Percentiles rank a stretch among this genome's conserved stretches.
Conservation (phyloP, 2,329 filamentous ascomycete genomes). For the Alternaria ethzedia region DNA sequence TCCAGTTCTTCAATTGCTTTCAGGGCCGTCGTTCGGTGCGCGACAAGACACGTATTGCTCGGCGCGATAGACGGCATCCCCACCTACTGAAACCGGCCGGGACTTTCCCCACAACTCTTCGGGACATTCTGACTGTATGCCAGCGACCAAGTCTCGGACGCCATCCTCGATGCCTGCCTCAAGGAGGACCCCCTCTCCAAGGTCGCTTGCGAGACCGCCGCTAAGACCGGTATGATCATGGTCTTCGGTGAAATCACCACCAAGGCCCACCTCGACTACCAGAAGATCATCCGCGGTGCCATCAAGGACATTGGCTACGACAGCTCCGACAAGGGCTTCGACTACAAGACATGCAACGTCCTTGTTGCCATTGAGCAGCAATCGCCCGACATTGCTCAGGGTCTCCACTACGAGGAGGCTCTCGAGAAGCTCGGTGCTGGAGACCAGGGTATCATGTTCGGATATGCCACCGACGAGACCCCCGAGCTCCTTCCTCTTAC, state of each 20-base stretch:
- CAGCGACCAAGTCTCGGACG: slow-evolving; percentile 95
- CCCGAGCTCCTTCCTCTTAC: slow-evolving; percentile 96
- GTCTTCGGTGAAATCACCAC: slow-evolving; percentile 85
- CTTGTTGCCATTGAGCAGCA: slow-evolving; percentile 99
- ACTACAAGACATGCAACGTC: slow-evolving; percentile 99
- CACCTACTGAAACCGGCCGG: neutral
- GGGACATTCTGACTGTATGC: slow-evolving; percentile 31
- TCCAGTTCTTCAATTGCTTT: neutral
- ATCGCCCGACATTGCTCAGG: slow-evolving; percentile 98
- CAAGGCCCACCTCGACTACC: slow-evolving; percentile 95
- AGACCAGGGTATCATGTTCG: slow-evolving; percentile 99
- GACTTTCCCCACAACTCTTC: neutral
- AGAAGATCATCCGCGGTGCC: slow-evolving; percentile 90
- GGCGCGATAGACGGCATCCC: neutral
- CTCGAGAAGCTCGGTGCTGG: slow-evolving; percentile 97
- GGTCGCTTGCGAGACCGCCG: slow-evolving; percentile 97
- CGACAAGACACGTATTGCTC: slow-evolving; percentile 4
- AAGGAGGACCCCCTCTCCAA: slow-evolving; percentile 95
- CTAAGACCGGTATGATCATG: slow-evolving; percentile 99
- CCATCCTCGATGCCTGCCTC: slow-evolving; percentile 97
- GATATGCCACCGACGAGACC: slow-evolving; percentile 99
- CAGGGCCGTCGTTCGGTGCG: neutral
- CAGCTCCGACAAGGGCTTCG: slow-evolving; percentile 95
- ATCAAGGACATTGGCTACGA: slow-evolving; percentile 99
- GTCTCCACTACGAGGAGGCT: slow-evolving; percentile 96